Percentiles rank a stretch among this genome's conserved stretches.
These are phyloP conservation scores for Tetrahymena borealis DNA, from an alignment of 73 alveolate species.

Conservation along the genomic window DNA sequence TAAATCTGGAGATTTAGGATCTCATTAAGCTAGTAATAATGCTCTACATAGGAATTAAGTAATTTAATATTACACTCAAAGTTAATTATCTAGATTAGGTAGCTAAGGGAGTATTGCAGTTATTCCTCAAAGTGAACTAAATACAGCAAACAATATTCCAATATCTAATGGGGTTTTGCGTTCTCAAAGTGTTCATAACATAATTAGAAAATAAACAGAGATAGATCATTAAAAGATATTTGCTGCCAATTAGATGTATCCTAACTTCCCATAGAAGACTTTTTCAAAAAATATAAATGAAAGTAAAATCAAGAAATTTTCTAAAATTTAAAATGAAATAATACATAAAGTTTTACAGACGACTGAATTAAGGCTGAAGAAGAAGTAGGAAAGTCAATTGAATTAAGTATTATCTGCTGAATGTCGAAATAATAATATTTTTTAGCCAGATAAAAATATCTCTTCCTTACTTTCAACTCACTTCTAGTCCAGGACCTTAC, in stretches of 20 bases:
- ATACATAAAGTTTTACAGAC: background rate
- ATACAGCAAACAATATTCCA: no score
- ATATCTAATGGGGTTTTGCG: no score
- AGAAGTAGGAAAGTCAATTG: background rate
- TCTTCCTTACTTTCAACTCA: background rate
- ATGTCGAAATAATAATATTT: background rate
- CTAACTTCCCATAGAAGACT: background rate
- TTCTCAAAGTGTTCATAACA: no score
- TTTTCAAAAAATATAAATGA: background rate
- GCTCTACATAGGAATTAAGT: no score
- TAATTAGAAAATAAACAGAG: no score
- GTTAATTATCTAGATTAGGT: no score
- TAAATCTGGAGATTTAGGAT: no score
- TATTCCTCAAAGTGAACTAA: no score
- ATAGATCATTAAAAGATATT: no score
- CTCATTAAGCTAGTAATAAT: no score
- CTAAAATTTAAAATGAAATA: background rate
- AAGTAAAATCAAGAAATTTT: background rate
- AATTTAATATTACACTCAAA: no score
- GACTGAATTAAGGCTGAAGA: background rate
- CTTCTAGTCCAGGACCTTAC: background rate
- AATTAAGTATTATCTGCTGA: background rate
- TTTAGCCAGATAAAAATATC: background rate
- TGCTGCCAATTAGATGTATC: background rate
- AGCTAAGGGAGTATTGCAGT: no score